These are phyloP conservation scores for Glaciozyma antarctica DNA, from an alignment of 768 basidiomycete species.

Conservation along the genomic window DNA sequence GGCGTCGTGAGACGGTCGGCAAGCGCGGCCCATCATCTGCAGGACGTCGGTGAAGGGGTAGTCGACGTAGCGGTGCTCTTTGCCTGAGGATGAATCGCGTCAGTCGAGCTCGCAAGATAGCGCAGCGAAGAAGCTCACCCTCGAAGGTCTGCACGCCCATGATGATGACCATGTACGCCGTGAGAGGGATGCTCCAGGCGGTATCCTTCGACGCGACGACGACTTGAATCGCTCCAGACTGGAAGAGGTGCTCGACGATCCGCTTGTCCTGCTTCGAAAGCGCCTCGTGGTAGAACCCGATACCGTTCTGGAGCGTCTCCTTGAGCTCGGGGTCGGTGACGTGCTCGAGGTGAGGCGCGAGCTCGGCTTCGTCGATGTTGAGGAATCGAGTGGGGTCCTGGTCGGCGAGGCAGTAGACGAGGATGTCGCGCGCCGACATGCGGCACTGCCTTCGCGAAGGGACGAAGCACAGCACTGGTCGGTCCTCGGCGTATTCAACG, in stretches of 20 bases:
- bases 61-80: slow-evolving; percentile 95
- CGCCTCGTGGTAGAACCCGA: slow-evolving; percentile 93
- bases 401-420: slow-evolving; percentile 80
- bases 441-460: slow-evolving; percentile 87
- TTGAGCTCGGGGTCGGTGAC: slow-evolving; percentile 62
- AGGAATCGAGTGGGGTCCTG: slow-evolving; percentile 76
- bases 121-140: slow-evolving; percentile 13
- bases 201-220: slow-evolving; percentile 94
- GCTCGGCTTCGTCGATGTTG: slow-evolving; percentile 69
- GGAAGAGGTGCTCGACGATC: slow-evolving; percentile 84
- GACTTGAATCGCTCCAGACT: slow-evolving; percentile 89
- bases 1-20: slow-evolving; percentile 76
- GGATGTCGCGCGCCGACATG: slow-evolving; percentile 82
- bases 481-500: slow-evolving; percentile 69
- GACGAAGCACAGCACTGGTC: slow-evolving; percentile 86
- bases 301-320: slow-evolving; percentile 76
- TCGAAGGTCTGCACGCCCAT: slow-evolving; percentile 99
- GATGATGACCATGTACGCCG: slow-evolving; percentile 95
- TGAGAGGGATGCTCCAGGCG: slow-evolving; percentile 88
- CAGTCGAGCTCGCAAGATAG: not conserved
- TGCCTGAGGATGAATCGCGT: slow-evolving; percentile 45
- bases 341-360: slow-evolving; percentile 81
- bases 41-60: slow-evolving; percentile 97
- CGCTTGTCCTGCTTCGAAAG: slow-evolving; percentile 83
- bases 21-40: slow-evolving; percentile 99